Conservation (phyloP, 129 eudicot genomes). For the Daucus carota region DH1_v3.0 NC_030384.2:31958501-31959000, state of each 20-base stretch:
- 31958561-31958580: neutral
- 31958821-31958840: too few species aligned
- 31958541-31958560: neutral
- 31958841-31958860: too few species aligned
- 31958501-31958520: neutral
- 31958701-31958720: neutral
- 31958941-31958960: too few species aligned
- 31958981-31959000: too few species aligned
- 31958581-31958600: neutral
- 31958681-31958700: neutral
- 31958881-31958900: too few species aligned
- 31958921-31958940: too few species aligned
- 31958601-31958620: neutral
- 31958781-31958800: too few species aligned
- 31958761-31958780: neutral
- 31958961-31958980: too few species aligned
- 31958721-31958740: neutral
- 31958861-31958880: too few species aligned
- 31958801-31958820: too few species aligned
- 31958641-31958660: neutral
- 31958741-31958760: neutral
- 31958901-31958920: too few species aligned
- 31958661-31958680: neutral
- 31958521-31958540: neutral
- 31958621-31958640: neutral